Evolutionary conservation across 1,139 yeast species (phyloP).

Genomic region (Saccharomyces hybrid): DNA sequence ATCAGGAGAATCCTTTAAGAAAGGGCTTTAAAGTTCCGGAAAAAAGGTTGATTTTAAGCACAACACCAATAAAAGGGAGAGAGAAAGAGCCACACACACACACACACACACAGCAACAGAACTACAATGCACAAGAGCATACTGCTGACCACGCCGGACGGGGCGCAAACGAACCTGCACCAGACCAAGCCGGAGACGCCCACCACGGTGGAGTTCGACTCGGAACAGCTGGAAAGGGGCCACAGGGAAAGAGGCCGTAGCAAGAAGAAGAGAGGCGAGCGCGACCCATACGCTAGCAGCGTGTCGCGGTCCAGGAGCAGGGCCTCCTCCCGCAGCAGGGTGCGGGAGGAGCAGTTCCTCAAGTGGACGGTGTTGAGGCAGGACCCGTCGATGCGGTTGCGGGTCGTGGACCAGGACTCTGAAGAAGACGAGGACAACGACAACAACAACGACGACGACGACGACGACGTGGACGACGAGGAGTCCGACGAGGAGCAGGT

Average conservation of each 20-base stretch:
- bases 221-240: slow-evolving; percentile 26
- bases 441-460: not conserved
- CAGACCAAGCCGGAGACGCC: not conserved
- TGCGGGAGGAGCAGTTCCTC: slow-evolving; percentile 26
- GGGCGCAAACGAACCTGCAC: too few relatives aligned
- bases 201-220: slow-evolving; percentile 21
- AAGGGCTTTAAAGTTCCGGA: too few relatives aligned
- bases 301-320: slow-evolving; percentile 11
- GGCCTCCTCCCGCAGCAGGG: slow-evolving; percentile 8
- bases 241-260: slow-evolving; percentile 27
- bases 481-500: slow-evolving; percentile 33
- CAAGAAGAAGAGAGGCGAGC: slow-evolving; percentile 20
- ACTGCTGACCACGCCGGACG: too few relatives aligned
- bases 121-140: too few relatives aligned
- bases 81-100: too few relatives aligned
- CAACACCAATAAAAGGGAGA: too few relatives aligned
- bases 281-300: not conserved
- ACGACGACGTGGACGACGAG: slow-evolving; percentile 32
- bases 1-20: too few relatives aligned
- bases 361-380: slow-evolving; percentile 23
- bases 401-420: slow-evolving; percentile 39
- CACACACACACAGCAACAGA: too few relatives aligned
- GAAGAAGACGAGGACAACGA: slow-evolving; percentile 6
- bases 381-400: slow-evolving; percentile 6
- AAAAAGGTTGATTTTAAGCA: too few relatives aligned